phyloP scores from a whole-genome alignment of 305 asterid genomes.

The Fraxinus albicans region DNA sequence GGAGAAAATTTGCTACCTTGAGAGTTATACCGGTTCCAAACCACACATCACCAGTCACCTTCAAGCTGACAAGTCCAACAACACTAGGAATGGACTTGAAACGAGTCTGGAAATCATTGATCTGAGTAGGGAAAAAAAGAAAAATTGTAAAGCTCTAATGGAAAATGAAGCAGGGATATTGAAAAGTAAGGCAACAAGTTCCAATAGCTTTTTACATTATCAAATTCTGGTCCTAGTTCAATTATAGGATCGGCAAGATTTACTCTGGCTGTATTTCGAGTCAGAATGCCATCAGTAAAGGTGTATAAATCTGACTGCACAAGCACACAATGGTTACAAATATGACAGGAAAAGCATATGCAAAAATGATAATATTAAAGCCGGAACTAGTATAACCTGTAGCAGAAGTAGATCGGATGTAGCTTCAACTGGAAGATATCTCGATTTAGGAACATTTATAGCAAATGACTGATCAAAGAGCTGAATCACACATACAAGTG shows the following conservation, averaged over 20 bases:
- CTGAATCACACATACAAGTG: conserved; percentile 44
- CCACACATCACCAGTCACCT: conserved; percentile 93
- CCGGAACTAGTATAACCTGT: conserved; percentile 50
- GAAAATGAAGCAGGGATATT: conserved; percentile 13
- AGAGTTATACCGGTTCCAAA: conserved; percentile 72
- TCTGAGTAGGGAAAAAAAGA: conserved; percentile 36
- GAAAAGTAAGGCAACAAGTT: conserved; percentile 22
- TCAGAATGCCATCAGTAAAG: conserved; percentile 53
- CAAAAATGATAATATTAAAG: conserved; percentile 10
- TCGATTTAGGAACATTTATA: conserved; percentile 64
- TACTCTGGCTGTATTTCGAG: conserved; percentile 63
- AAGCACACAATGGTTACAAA: conserved; percentile 25
- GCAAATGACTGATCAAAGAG: conserved; percentile 58
- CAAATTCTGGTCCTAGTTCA: conserved; percentile 72
- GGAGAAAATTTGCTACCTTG: conserved; percentile 49
- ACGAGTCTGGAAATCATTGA: conserved; percentile 58
- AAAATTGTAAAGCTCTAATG: conserved; percentile 10
- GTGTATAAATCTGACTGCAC: conserved; percentile 84
- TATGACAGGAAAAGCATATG: conserved; percentile 10
- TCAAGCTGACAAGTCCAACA: conserved; percentile 76
- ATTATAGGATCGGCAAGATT: conserved; percentile 71
- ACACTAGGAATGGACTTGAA: conserved; percentile 82
- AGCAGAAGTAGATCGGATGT: conserved; percentile 79
- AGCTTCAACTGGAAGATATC: conserved; percentile 71
- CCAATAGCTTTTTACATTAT: conserved; percentile 41